phyloP scores from a whole-genome alignment of 148 eudicot genomes.

The Mesembryanthemum crystallinum region DNA sequence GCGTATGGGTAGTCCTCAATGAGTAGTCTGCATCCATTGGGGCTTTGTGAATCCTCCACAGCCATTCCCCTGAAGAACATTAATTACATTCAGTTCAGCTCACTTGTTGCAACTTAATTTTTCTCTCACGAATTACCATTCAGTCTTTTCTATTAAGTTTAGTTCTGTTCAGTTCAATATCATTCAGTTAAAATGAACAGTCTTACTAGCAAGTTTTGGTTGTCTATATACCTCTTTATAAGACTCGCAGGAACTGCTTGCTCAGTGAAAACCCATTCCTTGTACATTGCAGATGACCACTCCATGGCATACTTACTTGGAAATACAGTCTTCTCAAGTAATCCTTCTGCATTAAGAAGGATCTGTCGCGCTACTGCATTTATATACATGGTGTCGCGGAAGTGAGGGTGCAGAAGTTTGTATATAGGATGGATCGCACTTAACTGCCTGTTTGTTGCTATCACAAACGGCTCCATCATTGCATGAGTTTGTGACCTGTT shows the following conservation, averaged over 20 bases:
- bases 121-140: too few relatives aligned
- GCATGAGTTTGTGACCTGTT: constrained; percentile 80
- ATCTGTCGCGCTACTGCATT: constrained; percentile 77
- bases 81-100: too few relatives aligned
- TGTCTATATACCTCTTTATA: constrained; percentile 59
- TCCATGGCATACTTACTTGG: constrained; percentile 58
- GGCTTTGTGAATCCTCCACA: constrained; percentile 54
- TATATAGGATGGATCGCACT: constrained; percentile 79
- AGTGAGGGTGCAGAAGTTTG: constrained; percentile 83
- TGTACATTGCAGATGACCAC: constrained; percentile 54
- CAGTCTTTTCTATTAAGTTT: too few relatives aligned
- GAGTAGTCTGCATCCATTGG: constrained; percentile 53
- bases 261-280: constrained; percentile 70
- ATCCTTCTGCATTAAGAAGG: constrained; percentile 69
- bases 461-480: constrained; percentile 72
- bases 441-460: constrained; percentile 76
- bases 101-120: too few relatives aligned
- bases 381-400: constrained; percentile 75
- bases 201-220: not conserved
- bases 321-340: constrained; percentile 70
- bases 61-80: constrained; percentile 87
- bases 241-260: constrained; percentile 86
- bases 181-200: too few relatives aligned
- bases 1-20: constrained; percentile 90
- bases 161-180: too few relatives aligned